Conservation (phyloP, 192 early-diverging fungal genomes). For the Linderina pennispora region DNA sequence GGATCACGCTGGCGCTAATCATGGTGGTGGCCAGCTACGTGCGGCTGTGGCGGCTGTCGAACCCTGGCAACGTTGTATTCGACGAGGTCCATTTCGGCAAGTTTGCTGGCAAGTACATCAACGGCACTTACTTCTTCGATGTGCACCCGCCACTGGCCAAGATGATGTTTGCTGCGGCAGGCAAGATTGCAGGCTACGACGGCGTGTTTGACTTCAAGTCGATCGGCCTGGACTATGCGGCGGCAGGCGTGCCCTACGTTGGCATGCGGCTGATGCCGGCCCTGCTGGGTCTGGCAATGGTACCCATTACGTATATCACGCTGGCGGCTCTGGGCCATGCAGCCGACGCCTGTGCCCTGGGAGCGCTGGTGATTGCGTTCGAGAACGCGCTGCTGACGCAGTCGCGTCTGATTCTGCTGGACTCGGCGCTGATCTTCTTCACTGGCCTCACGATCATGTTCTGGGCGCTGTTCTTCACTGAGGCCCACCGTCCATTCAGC, state of each 20-base stretch:
- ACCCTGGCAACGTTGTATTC: constrained; percentile 55
- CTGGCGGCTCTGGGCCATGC: constrained; percentile 78
- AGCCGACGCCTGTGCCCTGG: constrained; percentile 64
- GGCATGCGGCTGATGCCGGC: constrained; percentile 77
- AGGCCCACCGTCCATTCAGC: constrained; percentile 59
- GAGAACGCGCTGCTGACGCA: constrained; percentile 90
- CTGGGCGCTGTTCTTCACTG: constrained; percentile 83
- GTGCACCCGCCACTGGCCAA: constrained; percentile 96
- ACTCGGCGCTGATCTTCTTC: constrained; percentile 72
- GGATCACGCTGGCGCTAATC: constrained; percentile 39
- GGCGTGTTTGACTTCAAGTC: constrained; percentile 89
- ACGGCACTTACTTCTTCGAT: constrained; percentile 86
- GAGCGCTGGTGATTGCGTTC: constrained; percentile 72
- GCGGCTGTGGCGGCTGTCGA: constrained; percentile 40
- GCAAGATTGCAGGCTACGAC: constrained; percentile 80
- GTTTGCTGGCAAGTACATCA: constrained; percentile 86
- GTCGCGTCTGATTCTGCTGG: constrained; percentile 85
- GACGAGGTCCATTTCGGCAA: constrained; percentile 99
- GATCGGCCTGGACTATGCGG: constrained; percentile 88
- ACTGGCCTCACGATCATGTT: constrained; percentile 60
- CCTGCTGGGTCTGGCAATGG: constrained; percentile 68
- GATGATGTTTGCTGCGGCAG: constrained; percentile 74
- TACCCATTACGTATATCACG: constrained; percentile 79
- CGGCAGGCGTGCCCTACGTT: constrained; percentile 84
- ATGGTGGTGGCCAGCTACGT: constrained; percentile 40